Evolutionary conservation across 371 early-diverging fungal genomes (phyloP).

Genomic region (Mortierella sp.): DNA sequence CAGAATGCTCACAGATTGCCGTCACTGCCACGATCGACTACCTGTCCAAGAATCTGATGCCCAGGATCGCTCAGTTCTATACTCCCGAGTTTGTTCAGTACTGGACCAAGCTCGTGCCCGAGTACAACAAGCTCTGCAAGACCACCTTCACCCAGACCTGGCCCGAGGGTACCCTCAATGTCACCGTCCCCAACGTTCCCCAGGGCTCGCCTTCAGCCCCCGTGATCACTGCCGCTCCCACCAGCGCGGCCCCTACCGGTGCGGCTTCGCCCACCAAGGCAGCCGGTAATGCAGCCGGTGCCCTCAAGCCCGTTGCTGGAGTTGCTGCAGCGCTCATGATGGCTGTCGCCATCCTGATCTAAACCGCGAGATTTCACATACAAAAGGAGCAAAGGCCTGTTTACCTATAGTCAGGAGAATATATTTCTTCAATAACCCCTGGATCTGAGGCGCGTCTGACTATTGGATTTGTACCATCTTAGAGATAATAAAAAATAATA

Average conservation of each 20-base stretch:
- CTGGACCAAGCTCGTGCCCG: constrained; percentile 45
- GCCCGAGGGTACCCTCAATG: constrained; percentile 46
- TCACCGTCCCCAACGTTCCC: constrained; percentile 34
- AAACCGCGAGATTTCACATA: no score
- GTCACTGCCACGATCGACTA: constrained; percentile 17
- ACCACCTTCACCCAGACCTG: constrained; percentile 30
- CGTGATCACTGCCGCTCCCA: constrained; percentile 9
- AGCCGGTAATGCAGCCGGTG: constrained; percentile 21
- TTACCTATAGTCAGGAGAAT: no score
- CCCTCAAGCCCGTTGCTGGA: constrained; percentile 36
- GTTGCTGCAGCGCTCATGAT: constrained; percentile 26
- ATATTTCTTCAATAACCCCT: no score
- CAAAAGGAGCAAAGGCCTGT: no score
- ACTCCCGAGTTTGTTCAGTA: constrained; percentile 54
- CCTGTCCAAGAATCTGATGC: constrained; percentile 37
- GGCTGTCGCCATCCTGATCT: constrained; percentile 31
- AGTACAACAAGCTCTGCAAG: constrained; percentile 44
- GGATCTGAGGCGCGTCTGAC: no score
- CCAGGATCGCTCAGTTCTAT: constrained; percentile 34
- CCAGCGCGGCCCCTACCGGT: constrained; percentile 2
- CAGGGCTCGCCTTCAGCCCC: constrained; percentile 15
- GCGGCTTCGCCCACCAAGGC: not conserved
- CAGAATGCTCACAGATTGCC: constrained; percentile 38
- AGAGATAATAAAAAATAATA: no score
- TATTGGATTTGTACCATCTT: no score